A percentile compares a stretch with the other conserved stretches of the same genome.
These are phyloP conservation scores for Mariannaea sp. DNA, from an alignment of 2,329 filamentous ascomycete species.

Conservation along the genomic window DNA sequence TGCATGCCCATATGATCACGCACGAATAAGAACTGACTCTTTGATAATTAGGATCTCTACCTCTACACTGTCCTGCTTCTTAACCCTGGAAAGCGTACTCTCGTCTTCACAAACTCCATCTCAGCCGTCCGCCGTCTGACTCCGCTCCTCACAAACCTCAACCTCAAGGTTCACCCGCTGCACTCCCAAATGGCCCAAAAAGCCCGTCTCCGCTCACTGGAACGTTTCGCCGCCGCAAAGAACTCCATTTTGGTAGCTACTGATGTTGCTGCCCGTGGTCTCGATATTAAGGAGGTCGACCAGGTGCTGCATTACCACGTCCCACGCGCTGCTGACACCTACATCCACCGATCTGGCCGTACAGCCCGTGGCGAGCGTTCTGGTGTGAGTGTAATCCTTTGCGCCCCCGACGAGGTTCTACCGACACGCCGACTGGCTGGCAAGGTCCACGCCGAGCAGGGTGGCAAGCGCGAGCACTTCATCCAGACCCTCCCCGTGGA, in stretches of 20 bases:
- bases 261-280: slow-evolving; percentile 88
- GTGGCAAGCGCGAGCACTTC: slow-evolving; percentile 63
- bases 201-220: slow-evolving; percentile 87
- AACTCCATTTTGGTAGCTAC: slow-evolving; percentile 82
- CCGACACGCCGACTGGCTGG: slow-evolving; percentile 82
- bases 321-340: slow-evolving; percentile 86
- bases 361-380: slow-evolving; percentile 82
- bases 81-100: slow-evolving; percentile 77
- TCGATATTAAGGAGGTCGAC: slow-evolving; percentile 90
- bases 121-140: slow-evolving; percentile 85
- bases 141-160: slow-evolving; percentile 81
- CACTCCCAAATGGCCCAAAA: slow-evolving; percentile 98
- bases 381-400: slow-evolving; percentile 86
- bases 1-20: too few relatives aligned
- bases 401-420: slow-evolving; percentile 86
- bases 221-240: slow-evolving; percentile 77
- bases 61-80: slow-evolving; percentile 87
- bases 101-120: slow-evolving; percentile 97
- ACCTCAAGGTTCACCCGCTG: slow-evolving; percentile 74
- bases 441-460: slow-evolving; percentile 76
- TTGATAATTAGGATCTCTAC: slow-evolving; percentile 72
- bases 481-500: slow-evolving; percentile 86
- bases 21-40: background rate
- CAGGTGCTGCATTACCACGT: slow-evolving; percentile 95
- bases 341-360: slow-evolving; percentile 93